Evolutionary conservation across 352 stramenopile species (phyloP), one percentile per base, ranked within the genome.

Genomic region (Pythium volutum): DNA sequence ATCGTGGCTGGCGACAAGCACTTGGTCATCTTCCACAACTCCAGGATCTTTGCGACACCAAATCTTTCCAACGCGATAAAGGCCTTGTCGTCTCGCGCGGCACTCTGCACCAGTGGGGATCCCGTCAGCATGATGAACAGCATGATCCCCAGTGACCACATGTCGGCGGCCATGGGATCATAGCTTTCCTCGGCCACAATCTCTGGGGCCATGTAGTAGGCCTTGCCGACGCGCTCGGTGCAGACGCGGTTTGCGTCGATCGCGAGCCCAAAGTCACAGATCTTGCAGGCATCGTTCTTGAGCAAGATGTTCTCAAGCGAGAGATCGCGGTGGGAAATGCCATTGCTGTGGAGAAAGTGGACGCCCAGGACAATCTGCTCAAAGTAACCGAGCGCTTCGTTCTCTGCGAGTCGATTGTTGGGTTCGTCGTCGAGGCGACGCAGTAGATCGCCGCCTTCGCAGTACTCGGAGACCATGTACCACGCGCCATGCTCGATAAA

Each of bases 161-260:
- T 71, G 25, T 91, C 77, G 5, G 79, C 81, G 1, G 73, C 54
- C 18, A 52, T 52, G 3, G 79, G 71, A 27, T 87, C 68, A 47
- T 91, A 89, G 14, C 33, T 31, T 4, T 68, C 29, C 0, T 70
- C 66, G 1, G 67, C 64, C 0, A 88, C 74, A 2, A 88, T 54
- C 38, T 91, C 81, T 3, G 77, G 77, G 0, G 81, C 77, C 79
- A 88, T 89, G 58, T 88, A 89, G 49, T 73, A 77, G n/a, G 75
- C 58, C 33, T 88, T 88, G 16, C 81, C 76, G 7, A 89, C 79
- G 53, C 71, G 64, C 45, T 71, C 79, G 3, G 33, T 47, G 54
- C 67, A 71, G 14, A 56, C 18, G 20, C 50, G 51, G 1, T 54
- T 43, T 0, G 66, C 41, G n/a, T 74, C 57, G 0, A 48, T 64